Percentiles rank a stretch among this genome's conserved stretches.
These are phyloP conservation scores for Acer yangbiense DNA, from an alignment of 345 rosid genomes.

Conservation along the genomic window DNA sequence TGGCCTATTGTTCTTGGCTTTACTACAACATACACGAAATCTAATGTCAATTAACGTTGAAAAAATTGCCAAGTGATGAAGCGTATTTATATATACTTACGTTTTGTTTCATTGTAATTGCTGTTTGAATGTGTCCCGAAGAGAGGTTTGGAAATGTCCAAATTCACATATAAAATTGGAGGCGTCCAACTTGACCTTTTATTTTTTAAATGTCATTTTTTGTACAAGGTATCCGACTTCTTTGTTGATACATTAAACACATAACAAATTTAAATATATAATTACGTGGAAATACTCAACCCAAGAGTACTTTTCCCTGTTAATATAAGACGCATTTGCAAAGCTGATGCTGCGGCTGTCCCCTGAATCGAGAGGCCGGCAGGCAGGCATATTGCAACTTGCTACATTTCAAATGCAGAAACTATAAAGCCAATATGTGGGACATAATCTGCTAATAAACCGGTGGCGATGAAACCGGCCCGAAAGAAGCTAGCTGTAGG, in stretches of 20 bases:
- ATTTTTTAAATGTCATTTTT: no score
- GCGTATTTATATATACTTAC: not conserved
- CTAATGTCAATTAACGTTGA: not conserved
- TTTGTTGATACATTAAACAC: not conserved
- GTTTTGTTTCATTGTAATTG: conserved; percentile 25
- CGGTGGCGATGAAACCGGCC: not conserved
- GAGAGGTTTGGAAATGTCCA: not conserved
- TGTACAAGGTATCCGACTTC: not conserved
- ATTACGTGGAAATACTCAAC: no score
- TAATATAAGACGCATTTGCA: no score
- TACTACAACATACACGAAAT: not conserved
- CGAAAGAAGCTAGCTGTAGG: not conserved
- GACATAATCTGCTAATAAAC: conserved; percentile 16
- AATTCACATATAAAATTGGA: conserved; percentile 13
- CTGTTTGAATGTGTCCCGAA: conserved; percentile 36
- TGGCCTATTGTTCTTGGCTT: conserved; percentile 15
- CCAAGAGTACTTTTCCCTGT: no score
- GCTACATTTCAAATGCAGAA: not conserved
- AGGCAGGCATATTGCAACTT: conserved; percentile 4
- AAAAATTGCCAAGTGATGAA: conserved; percentile 8
- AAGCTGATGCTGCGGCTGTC: not conserved
- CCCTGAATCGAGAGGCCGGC: not conserved
- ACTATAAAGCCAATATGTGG: not conserved
- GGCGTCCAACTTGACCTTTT: not conserved
- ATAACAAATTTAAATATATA: no score